Evolutionary conservation across 192 early-diverging fungal species (phyloP).

Genomic region (Irineochytrium annulatum): DNA sequence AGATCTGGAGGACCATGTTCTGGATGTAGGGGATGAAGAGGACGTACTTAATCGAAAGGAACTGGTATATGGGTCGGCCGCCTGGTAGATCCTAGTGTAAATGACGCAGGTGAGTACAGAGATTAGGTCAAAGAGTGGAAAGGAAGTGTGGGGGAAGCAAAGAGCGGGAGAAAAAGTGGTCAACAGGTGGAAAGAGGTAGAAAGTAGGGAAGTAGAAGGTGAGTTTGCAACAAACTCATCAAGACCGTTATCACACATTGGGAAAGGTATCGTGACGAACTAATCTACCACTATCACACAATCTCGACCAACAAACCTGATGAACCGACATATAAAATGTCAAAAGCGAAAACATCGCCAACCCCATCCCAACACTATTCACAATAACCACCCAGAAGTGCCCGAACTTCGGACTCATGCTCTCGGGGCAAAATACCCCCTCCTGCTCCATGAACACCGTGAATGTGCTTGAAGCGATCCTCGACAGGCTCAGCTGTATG

Average conservation of each 20-base stretch:
- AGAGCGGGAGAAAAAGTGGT: background rate
- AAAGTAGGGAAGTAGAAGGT: too few relatives aligned
- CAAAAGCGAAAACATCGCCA: constrained; percentile 68
- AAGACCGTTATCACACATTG: too few relatives aligned
- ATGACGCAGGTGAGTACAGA: background rate
- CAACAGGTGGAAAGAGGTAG: too few relatives aligned
- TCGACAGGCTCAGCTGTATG: constrained; percentile 12
- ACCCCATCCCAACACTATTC: constrained; percentile 56
- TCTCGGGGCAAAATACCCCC: constrained; percentile 52
- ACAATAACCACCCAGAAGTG: constrained; percentile 58
- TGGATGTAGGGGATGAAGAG: constrained; percentile 21
- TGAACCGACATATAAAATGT: constrained; percentile 60
- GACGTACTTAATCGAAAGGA: constrained; percentile 26
- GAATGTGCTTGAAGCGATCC: background rate
- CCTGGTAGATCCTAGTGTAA: constrained; percentile 7
- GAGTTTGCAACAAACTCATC: too few relatives aligned
- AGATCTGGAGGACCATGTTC: constrained; percentile 34
- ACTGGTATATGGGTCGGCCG: constrained; percentile 20
- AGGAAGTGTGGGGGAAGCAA: background rate
- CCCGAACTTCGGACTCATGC: constrained; percentile 56
- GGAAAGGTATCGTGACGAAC: too few relatives aligned
- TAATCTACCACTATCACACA: too few relatives aligned
- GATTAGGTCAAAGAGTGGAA: too few relatives aligned
- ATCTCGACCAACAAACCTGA: too few relatives aligned
- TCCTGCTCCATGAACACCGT: constrained; percentile 24